Base-by-base conservation (phyloP, 2,329 filamentous ascomycete genomes). In the Penicillium verrucosum region DNA sequence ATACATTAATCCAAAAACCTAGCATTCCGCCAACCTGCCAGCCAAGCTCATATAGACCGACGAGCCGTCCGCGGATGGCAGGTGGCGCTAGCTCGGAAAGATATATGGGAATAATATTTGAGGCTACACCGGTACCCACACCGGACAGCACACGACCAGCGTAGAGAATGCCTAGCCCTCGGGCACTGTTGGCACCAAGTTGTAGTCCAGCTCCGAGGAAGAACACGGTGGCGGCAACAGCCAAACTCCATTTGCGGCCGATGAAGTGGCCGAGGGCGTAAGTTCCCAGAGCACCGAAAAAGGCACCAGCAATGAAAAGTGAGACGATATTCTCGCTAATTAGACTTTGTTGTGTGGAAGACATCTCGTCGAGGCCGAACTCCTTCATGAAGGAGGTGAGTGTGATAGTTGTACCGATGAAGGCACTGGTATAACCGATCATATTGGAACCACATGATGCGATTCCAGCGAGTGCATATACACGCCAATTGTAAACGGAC, bases 251-350 rank as follows among this genome's bases (percentile, higher is more conserved):
- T 66, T 84, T 84, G 37, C 88, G 82, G 36, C 88, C 88, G 50
- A 86, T 71, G 68, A 81, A 88, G 76, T 86, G 84, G 23, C 81
- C 84, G 16, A 84, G 80, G 23, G 74, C 78, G 61, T 88, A 90
- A 60, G 85, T 86, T 55, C 81, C 78, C 18, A 89, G 70, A 27
- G 85, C 84, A 54, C 89, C 89, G 66, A 92, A 91, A 77, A 92
- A 91, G 59, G 88, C 88, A 58, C 89, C 89, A n/a, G 89, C 89
- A 72, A 92, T 89, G 76, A 89, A 91, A 37, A 89, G 82, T 11
- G 86, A 90, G 51, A 91, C 88, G 59, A 91, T 90, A 70, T 91
- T 92, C 62, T 85, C 78, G 68, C 85, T 86, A 49, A 88, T 78
- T 14, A 89, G 73, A 29, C 83, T 81, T 27, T 85, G 75, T n/a